Evolutionary conservation across 2,329 filamentous ascomycete genomes (phyloP).

Genomic region (Clonostachys rhizophaga): DNA sequence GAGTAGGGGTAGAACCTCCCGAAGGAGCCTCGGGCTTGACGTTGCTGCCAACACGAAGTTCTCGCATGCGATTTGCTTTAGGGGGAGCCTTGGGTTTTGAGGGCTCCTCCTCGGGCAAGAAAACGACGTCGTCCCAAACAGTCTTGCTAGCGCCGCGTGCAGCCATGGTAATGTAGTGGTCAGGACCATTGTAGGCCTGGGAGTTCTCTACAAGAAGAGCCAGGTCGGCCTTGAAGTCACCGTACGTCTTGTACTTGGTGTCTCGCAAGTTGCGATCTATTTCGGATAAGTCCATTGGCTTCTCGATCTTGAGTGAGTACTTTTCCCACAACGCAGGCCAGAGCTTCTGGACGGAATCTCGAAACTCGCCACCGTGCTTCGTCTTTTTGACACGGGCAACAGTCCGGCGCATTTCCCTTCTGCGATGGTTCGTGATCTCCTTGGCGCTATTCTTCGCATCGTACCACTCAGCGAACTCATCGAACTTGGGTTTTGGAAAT

Average conservation of each 20-base stretch:
- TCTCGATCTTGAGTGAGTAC: slow-evolving; percentile 62
- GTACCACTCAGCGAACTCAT: slow-evolving; percentile 28
- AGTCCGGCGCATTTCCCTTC: slow-evolving; percentile 58
- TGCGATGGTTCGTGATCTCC: slow-evolving; percentile 53
- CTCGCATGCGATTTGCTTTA: slow-evolving; percentile 28
- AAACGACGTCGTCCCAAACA: slow-evolving; percentile 39
- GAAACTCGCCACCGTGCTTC: slow-evolving; percentile 72
- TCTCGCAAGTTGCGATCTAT: slow-evolving; percentile 79
- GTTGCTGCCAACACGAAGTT: slow-evolving; percentile 19
- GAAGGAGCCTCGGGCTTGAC: background rate
- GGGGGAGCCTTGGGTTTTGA: slow-evolving; percentile 48
- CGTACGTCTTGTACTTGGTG: slow-evolving; percentile 63
- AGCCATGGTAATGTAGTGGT: slow-evolving; percentile 65
- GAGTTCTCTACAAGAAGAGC: slow-evolving; percentile 77
- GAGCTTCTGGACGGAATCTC: slow-evolving; percentile 70
- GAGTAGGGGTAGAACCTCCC: slow-evolving; percentile 1
- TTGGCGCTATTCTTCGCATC: slow-evolving; percentile 37
- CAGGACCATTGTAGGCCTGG: slow-evolving; percentile 73
- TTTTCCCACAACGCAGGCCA: slow-evolving; percentile 74
- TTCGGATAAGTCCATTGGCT: slow-evolving; percentile 79
- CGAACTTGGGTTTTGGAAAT: slow-evolving; percentile 8
- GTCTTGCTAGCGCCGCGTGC: slow-evolving; percentile 51
- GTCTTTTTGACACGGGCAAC: slow-evolving; percentile 81
- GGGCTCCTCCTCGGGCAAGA: slow-evolving; percentile 46
- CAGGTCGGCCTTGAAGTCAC: slow-evolving; percentile 70